phyloP scores from a whole-genome alignment of 2,329 filamentous ascomycete genomes.

The Cladosporium sphaerospermum region DNA sequence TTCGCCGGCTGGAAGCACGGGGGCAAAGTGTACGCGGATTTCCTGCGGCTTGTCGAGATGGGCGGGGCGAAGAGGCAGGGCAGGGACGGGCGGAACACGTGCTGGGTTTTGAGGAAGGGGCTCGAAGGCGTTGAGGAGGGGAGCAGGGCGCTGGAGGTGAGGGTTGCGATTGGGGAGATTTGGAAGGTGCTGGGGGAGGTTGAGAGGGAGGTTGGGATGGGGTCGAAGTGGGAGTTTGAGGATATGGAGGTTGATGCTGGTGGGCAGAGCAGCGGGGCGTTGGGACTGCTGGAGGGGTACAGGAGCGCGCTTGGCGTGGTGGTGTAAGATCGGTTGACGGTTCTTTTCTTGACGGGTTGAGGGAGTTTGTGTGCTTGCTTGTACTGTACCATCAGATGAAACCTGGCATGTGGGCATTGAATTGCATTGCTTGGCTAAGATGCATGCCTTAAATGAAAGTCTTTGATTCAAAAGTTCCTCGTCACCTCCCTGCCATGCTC shows the following conservation, averaged over 20 bases:
- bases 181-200: constrained; percentile 64
- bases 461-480: no score
- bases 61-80: constrained; percentile 10
- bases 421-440: no score
- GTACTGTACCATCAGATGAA: no score
- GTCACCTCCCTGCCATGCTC: no score
- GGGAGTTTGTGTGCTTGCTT: background rate
- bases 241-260: background rate
- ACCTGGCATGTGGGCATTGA: no score
- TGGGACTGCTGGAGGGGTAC: constrained; percentile 7
- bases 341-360: background rate
- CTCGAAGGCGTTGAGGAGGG: constrained; percentile 36
- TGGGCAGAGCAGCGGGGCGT: background rate
- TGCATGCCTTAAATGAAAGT: no score
- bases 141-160: constrained; percentile 43
- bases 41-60: constrained; percentile 14
- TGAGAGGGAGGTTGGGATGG: constrained; percentile 40
- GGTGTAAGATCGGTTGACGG: background rate
- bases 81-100: constrained; percentile 5
- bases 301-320: constrained; percentile 6
- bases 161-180: constrained; percentile 78
- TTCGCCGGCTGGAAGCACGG: constrained; percentile 70
- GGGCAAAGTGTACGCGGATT: constrained; percentile 62
- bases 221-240: background rate
- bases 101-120: constrained; percentile 27